A percentile compares a stretch with the other conserved stretches of the same genome.
These are phyloP conservation scores for Rickenella mellea DNA, from an alignment of 768 basidiomycete species.

Conservation along the genomic window DNA sequence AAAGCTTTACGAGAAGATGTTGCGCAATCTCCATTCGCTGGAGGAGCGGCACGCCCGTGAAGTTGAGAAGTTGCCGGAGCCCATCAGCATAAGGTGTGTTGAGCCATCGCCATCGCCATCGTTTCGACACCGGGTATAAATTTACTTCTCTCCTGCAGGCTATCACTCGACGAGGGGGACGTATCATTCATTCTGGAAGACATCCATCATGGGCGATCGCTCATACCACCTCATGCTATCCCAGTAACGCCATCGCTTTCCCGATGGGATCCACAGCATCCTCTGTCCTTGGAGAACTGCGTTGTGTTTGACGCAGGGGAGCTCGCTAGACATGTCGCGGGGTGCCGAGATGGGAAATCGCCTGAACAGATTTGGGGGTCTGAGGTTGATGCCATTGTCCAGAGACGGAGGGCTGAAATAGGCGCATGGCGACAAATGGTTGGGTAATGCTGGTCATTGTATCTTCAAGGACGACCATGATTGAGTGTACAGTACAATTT, in stretches of 20 bases:
- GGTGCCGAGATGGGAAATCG: conserved; percentile 16
- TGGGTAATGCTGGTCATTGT: too few relatives aligned
- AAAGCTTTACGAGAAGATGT: conserved; percentile 75
- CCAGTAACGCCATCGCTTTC: conserved; percentile 65
- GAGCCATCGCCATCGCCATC: conserved; percentile 1
- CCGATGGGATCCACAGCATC: conserved; percentile 66
- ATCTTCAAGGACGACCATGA: too few relatives aligned
- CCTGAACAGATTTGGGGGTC: conserved; percentile 65
- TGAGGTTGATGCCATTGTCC: conserved; percentile 49
- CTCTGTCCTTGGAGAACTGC: conserved; percentile 69
- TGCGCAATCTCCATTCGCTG: conserved; percentile 64
- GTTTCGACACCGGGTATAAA: neutral
- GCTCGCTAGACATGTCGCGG: conserved; percentile 53
- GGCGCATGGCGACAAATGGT: too few relatives aligned
- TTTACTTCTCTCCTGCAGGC: conserved; percentile 37
- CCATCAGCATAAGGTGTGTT: conserved; percentile 49
- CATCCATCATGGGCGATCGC: conserved; percentile 66
- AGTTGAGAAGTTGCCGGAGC: too few relatives aligned
- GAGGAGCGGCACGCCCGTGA: conserved; percentile 60
- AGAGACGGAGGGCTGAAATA: conserved; percentile 50
- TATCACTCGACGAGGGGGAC: conserved; percentile 79
- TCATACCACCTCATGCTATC: conserved; percentile 69
- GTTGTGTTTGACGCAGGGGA: conserved; percentile 77
- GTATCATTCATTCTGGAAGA: conserved; percentile 83
- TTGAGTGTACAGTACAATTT: too few relatives aligned